phyloP scores from a whole-genome alignment of 2,329 filamentous ascomycete genomes.

The Chrysoporthe puriensis region DNA sequence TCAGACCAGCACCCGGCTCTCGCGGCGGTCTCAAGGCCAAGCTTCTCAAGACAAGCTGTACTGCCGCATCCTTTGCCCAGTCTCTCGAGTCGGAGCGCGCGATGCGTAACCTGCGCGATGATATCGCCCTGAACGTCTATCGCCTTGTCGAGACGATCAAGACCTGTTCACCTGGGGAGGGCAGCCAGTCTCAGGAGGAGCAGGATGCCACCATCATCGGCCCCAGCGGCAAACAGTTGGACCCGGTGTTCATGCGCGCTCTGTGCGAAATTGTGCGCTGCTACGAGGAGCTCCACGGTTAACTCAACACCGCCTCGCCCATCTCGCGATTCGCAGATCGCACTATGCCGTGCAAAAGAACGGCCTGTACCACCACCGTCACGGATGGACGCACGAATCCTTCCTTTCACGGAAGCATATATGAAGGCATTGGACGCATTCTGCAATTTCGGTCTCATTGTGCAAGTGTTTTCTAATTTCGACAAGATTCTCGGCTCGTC shows the following conservation, averaged over 20 bases:
- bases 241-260: slow-evolving; percentile 44
- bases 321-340: neutral
- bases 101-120: slow-evolving; percentile 51
- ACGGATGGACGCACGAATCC: neutral
- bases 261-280: slow-evolving; percentile 48
- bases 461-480: neutral
- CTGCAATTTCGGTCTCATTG: too few species aligned
- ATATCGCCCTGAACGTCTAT: slow-evolving; percentile 54
- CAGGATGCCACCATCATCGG: slow-evolving; percentile 16
- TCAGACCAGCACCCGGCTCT: slow-evolving; percentile 15
- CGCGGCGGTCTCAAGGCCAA: slow-evolving; percentile 29
- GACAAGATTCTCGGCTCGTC: neutral
- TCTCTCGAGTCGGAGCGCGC: slow-evolving; percentile 37
- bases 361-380: slow-evolving; percentile 8
- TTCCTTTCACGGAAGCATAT: neutral
- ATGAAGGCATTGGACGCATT: too few species aligned
- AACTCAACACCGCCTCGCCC: neutral
- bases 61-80: slow-evolving; percentile 7
- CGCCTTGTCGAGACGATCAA: slow-evolving; percentile 55
- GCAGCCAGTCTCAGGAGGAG: slow-evolving; percentile 19
- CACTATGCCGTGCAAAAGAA: neutral
- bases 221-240: slow-evolving; percentile 34
- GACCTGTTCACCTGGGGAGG: slow-evolving; percentile 22
- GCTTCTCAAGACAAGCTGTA: slow-evolving; percentile 15
- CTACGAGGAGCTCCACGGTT: slow-evolving; percentile 40